Evolutionary conservation across 495 filamentous ascomycete genomes (phyloP).

Genomic region (Amniculicola lignicola): DNA sequence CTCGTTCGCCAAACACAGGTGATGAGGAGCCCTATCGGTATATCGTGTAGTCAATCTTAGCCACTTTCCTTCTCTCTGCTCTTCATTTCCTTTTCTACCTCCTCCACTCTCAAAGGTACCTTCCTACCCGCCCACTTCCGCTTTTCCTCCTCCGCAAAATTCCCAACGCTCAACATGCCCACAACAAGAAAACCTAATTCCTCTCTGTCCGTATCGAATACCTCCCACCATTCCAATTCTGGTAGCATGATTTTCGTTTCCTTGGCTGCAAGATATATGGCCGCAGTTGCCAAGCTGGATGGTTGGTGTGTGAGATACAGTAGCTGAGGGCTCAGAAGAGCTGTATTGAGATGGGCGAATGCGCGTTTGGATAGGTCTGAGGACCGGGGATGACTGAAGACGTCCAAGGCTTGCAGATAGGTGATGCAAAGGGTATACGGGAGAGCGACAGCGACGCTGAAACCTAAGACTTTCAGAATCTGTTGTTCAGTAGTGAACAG

Average conservation of each 20-base stretch:
- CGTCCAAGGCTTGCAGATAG: constrained; percentile 85
- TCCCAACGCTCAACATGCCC: constrained; percentile 74
- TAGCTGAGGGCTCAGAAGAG: constrained; percentile 80
- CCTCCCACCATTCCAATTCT: constrained; percentile 88
- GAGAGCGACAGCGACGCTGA: constrained; percentile 76
- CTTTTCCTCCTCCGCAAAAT: constrained; percentile 58
- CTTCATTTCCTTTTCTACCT: constrained; percentile 61
- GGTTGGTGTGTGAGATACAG: constrained; percentile 93
- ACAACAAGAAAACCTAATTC: constrained; percentile 92
- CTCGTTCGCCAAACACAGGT: too few relatives aligned
- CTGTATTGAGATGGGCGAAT: constrained; percentile 75
- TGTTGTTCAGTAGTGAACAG: constrained; percentile 69
- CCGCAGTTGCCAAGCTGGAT: constrained; percentile 75
- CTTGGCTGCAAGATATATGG: constrained; percentile 83
- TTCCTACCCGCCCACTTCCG: constrained; percentile 46
- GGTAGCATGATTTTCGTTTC: constrained; percentile 75
- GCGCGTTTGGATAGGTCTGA: constrained; percentile 56
- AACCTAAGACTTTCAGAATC: constrained; percentile 71
- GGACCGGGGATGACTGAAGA: constrained; percentile 40
- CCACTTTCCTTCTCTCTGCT: constrained; percentile 45
- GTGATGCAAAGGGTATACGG: constrained; percentile 88
- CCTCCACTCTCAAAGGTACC: constrained; percentile 50
- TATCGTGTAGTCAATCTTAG: constrained; percentile 10
- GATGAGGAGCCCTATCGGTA: too few relatives aligned
- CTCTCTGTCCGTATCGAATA: constrained; percentile 96